Evolutionary conservation across 1,284 basidiomycete genomes (phyloP).

Genomic region (Rhodotorula glutinis): DNA sequence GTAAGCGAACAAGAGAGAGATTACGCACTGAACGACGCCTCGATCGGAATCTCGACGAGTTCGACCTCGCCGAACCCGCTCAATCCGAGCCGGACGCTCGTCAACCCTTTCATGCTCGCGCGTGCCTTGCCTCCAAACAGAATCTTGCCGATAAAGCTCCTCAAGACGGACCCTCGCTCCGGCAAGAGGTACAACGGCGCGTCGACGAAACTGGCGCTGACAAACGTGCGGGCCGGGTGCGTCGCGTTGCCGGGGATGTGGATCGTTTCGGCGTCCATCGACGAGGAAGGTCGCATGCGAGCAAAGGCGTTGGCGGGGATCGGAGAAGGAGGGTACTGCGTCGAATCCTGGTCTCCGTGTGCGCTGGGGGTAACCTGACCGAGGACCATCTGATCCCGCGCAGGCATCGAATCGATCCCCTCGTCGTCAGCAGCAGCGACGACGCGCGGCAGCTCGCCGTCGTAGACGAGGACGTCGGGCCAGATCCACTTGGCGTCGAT

Average conservation of each 20-base stretch:
- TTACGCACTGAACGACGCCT: constrained; percentile 28
- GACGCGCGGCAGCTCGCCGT: constrained; percentile 34
- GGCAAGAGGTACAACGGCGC: constrained; percentile 37
- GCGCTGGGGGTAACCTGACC: no score
- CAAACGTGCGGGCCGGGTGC: constrained; percentile 26
- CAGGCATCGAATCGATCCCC: not conserved
- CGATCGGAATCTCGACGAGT: constrained; percentile 31
- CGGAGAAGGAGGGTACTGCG: constrained; percentile 39
- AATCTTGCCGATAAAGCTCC: constrained; percentile 35
- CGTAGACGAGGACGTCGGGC: constrained; percentile 44
- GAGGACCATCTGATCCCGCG: no score
- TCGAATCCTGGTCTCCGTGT: not conserved
- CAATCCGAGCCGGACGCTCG: constrained; percentile 24
- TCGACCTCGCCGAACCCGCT: constrained; percentile 31
- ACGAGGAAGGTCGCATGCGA: constrained; percentile 33
- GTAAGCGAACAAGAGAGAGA: not conserved
- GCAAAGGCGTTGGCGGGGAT: constrained; percentile 41
- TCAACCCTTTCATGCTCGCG: constrained; percentile 36
- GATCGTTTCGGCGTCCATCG: constrained; percentile 31
- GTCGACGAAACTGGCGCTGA: constrained; percentile 32
- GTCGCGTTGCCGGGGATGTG: constrained; percentile 33
- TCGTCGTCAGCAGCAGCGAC: not conserved
- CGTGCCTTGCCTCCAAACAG: constrained; percentile 29
- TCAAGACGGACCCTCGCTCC: constrained; percentile 29
- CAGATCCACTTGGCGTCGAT: constrained; percentile 39